phyloP scores from a whole-genome alignment of 495 filamentous ascomycete species.

The Monascus purpureus region DNA sequence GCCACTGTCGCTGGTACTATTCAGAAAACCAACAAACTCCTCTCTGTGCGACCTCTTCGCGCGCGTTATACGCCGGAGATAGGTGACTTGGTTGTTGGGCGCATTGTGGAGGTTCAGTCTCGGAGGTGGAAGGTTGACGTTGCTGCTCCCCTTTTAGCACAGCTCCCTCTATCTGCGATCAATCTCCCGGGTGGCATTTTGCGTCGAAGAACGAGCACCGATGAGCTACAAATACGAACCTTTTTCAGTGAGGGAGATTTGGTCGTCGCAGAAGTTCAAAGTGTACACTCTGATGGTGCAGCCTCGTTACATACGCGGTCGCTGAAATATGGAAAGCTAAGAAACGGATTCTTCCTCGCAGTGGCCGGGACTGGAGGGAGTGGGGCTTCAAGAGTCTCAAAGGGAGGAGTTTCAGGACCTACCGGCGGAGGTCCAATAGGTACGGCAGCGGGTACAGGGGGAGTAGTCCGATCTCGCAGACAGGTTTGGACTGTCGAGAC shows the following conservation, averaged over 20 bases:
- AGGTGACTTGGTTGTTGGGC: conserved; percentile 85
- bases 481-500: conserved; percentile 76
- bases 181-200: conserved; percentile 92
- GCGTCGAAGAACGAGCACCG: conserved; percentile 76
- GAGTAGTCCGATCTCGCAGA: conserved; percentile 63
- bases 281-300: conserved; percentile 61
- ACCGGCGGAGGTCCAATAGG: conserved; percentile 11
- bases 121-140: conserved; percentile 92
- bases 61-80: conserved; percentile 95
- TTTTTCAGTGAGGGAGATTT: conserved; percentile 89
- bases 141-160: conserved; percentile 64
- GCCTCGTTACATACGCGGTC: conserved; percentile 80
- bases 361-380: conserved; percentile 71
- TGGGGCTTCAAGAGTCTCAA: conserved; percentile 24
- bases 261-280: conserved; percentile 82
- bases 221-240: conserved; percentile 86
- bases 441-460: conserved; percentile 25
- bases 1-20: conserved; percentile 80
- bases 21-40: conserved; percentile 86
- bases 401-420: conserved; percentile 18
- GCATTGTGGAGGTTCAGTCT: conserved; percentile 82
- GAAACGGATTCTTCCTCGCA: conserved; percentile 78
- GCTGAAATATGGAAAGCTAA: conserved; percentile 84
- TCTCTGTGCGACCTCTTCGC: conserved; percentile 75
- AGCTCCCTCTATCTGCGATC: conserved; percentile 73